Conservation (phyloP, 2,329 filamentous ascomycete species). For the Aspergillus chevalieri region DNA sequence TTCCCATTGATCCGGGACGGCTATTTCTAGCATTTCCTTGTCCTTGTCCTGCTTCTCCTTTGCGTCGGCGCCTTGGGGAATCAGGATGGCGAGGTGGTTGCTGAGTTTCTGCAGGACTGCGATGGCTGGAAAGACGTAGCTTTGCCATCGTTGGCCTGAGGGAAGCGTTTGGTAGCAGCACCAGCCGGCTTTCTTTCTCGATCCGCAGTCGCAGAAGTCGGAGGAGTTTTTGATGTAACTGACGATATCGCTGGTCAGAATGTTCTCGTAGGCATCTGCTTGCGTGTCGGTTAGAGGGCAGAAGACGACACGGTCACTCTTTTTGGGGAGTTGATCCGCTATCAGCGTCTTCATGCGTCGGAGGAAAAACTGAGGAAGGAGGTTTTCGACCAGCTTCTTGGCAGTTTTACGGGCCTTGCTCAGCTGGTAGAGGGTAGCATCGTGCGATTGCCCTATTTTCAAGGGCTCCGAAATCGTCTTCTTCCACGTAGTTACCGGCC, state of each 20-base stretch:
- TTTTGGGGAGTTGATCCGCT: constrained; percentile 86
- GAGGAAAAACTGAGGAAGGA: constrained; percentile 84
- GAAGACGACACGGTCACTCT: constrained; percentile 90
- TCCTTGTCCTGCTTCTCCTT: constrained; percentile 73
- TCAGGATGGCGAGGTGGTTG: constrained; percentile 84
- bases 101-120: constrained; percentile 77
- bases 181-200: constrained; percentile 67
- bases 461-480: constrained; percentile 71
- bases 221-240: constrained; percentile 61
- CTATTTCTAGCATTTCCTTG: constrained; percentile 64
- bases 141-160: constrained; percentile 63
- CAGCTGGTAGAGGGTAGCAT: constrained; percentile 77
- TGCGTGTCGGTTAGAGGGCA: constrained; percentile 83
- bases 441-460: constrained; percentile 83
- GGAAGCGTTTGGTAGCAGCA: constrained; percentile 64
- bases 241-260: constrained; percentile 67
- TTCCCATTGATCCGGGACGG: constrained; percentile 69
- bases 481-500: constrained; percentile 69
- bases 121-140: constrained; percentile 78
- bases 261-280: constrained; percentile 72
- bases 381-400: constrained; percentile 74
- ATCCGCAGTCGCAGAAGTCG: constrained; percentile 64
- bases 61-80: constrained; percentile 61
- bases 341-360: constrained; percentile 91
- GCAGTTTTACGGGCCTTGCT: constrained; percentile 76